Base-by-base conservation (phyloP, 176 grass and related monocot species). In the Rhipidocladum racemiflorum region DNA sequence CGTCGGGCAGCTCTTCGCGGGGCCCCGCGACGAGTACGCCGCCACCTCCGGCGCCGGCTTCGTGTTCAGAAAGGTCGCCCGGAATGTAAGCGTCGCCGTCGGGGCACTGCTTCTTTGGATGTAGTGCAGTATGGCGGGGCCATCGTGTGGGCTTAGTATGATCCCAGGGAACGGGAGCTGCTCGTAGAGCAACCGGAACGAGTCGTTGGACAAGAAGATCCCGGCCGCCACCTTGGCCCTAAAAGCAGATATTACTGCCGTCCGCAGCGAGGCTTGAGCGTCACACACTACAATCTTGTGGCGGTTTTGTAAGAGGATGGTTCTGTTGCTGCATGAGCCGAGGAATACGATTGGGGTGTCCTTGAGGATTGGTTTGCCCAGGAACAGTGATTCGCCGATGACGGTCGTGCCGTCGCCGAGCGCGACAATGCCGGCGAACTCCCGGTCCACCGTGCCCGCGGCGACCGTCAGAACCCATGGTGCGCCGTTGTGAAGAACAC, bases 401-500 rank as follows among this genome's bases (percentile, higher is more conserved):
- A 85, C 9, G 1, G 34, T 55, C 29, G 62, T 21, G 23, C 80
- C 80, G 13, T 87, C 60, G 34, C 80, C 75, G 15, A 86, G 57
- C 29, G 1, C 16, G 36, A 91, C 53, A 20, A 53, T 50, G 1
- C 67, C 74, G 21, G 72, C 23, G 21, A 87, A 70, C 6, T 80
- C n/a, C 5, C 89, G 75, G 44, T 91, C 50, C 0, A 87, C 69
- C 0, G 76, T 81, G 34, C 57, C 44, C 5, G 85, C 81, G 1
- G 40, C 81, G 30, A 91, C 81, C 7, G 82, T 91, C 6, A 67
- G 30, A 17, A 65, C 24, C 89, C 89, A 91, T 3, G 85, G 89
- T 28, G 64, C 81, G 11, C 56, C 82, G 16, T 91, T 91, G 76
- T 76, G 76, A 15, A 91, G 24, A 4, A 9, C 0, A 1, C 5